Conservation (phyloP, 2,329 filamentous ascomycete species). For the Fusarium praegraminearum region DNA sequence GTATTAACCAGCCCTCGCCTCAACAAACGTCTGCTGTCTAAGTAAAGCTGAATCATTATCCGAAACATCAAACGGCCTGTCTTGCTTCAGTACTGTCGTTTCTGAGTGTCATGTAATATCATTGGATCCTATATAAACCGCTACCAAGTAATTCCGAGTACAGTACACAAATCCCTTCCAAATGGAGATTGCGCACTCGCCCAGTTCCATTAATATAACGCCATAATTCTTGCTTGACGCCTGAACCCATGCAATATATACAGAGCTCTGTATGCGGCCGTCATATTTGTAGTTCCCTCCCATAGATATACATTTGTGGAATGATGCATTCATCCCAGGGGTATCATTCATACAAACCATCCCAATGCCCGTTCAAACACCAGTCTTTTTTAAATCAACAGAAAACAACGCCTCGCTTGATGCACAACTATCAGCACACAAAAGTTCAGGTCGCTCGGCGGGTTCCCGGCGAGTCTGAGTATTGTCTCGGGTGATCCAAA, state of each 20-base stretch:
- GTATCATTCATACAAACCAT: conserved; percentile 37
- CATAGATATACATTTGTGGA: conserved; percentile 16
- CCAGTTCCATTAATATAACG: conserved; percentile 7
- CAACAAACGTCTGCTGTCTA: background rate
- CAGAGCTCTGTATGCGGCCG: background rate
- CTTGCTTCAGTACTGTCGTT: background rate
- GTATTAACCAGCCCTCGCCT: background rate
- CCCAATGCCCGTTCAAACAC: conserved; percentile 25
- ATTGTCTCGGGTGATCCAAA: conserved; percentile 43
- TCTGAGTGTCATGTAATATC: background rate
- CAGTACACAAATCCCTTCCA: background rate
- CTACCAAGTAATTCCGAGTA: background rate
- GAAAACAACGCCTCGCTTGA: conserved; percentile 46
- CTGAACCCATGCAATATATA: background rate
- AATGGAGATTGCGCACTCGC: background rate
- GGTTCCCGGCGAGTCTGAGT: conserved; percentile 45
- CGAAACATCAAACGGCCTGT: background rate
- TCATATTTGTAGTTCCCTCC: background rate
- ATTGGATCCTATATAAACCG: background rate
- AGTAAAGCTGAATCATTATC: background rate
- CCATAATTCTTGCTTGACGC: conserved; percentile 1
- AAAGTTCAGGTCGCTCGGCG: conserved; percentile 29
- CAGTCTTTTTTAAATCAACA: conserved; percentile 4
- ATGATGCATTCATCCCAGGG: conserved; percentile 19
- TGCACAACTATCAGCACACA: conserved; percentile 46